A percentile compares a stretch with the other conserved stretches of the same genome.
Conservation (phyloP, 2,329 filamentous ascomycete species). For the Arthroderma sp. region DNA sequence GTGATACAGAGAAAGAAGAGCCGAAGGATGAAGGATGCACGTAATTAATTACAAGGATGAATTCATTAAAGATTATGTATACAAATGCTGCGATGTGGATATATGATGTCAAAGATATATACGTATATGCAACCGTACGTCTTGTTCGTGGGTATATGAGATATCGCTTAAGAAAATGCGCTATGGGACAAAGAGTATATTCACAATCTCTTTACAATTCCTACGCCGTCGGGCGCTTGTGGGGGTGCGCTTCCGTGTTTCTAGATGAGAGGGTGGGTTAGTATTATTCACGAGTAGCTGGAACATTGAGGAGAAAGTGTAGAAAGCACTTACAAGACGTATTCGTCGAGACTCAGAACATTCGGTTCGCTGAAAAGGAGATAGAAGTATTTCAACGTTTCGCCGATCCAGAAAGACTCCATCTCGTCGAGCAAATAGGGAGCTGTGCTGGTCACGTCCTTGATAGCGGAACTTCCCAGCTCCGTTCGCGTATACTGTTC, state of each 20-base stretch:
- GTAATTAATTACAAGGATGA: no score
- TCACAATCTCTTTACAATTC: no score
- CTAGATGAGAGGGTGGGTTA: conserved; percentile 4
- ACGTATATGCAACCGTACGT: no score
- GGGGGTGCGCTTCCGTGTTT: conserved; percentile 43
- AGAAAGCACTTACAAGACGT: conserved; percentile 41
- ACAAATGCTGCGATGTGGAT: no score
- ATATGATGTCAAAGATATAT: no score
- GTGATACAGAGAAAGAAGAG: neutral
- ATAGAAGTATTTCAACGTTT: conserved; percentile 89
- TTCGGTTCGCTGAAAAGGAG: conserved; percentile 59
- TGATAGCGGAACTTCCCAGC: conserved; percentile 48
- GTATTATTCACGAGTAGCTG: conserved; percentile 49
- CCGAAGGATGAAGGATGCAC: neutral
- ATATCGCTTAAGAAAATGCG: no score
- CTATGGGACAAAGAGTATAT: no score
- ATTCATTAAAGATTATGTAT: no score
- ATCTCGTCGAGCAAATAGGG: conserved; percentile 53
- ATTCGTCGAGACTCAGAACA: conserved; percentile 53
- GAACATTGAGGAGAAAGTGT: conserved; percentile 57
- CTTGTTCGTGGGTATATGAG: no score
- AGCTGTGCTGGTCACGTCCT: conserved; percentile 32
- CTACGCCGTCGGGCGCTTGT: conserved; percentile 17
- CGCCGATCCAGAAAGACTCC: conserved; percentile 85
- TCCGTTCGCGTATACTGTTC: conserved; percentile 52